Percentiles rank a stretch among this genome's conserved stretches.
These are phyloP conservation scores for Kuraishia hungarica DNA, from an alignment of 805 yeast genomes.

Conservation along the genomic window DNA sequence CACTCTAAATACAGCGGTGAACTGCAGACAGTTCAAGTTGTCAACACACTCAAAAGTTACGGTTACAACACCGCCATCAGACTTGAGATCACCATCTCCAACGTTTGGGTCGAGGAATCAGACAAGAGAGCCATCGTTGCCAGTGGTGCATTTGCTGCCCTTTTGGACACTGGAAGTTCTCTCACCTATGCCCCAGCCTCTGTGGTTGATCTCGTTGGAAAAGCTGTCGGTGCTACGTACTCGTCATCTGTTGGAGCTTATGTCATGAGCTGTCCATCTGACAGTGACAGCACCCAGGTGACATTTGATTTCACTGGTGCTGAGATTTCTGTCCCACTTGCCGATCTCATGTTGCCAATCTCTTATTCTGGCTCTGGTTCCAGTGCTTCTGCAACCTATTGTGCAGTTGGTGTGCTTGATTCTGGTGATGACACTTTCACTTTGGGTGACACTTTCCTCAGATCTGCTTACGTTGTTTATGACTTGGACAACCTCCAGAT, in stretches of 20 bases:
- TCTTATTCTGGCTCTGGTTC: conserved; percentile 9
- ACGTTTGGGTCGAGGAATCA: conserved; percentile 20
- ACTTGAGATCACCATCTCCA: conserved; percentile 39
- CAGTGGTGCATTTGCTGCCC: conserved; percentile 25
- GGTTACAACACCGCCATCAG: conserved; percentile 33
- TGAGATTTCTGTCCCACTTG: conserved; percentile 41
- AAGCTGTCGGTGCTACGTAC: conserved; percentile 32
- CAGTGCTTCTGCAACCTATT: conserved; percentile 21
- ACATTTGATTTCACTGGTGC: conserved; percentile 52
- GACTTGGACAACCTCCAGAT: conserved; percentile 38
- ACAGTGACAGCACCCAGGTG: conserved; percentile 17
- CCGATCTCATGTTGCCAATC: conserved; percentile 14
- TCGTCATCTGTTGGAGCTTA: conserved; percentile 34
- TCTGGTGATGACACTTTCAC: conserved; percentile 26
- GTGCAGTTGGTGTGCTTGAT: conserved; percentile 35
- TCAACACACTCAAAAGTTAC: conserved; percentile 27
- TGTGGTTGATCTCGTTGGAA: conserved; percentile 16
- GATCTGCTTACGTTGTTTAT: conserved; percentile 44
- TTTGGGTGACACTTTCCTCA: conserved; percentile 46
- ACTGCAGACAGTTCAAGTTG: conserved; percentile 39
- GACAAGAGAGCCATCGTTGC: conserved; percentile 14
- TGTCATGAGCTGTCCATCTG: conserved; percentile 31
- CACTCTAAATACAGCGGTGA: conserved; percentile 50
- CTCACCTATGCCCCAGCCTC: conserved; percentile 33
- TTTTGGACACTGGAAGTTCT: conserved; percentile 56